These are phyloP conservation scores for Ilyonectria sp. DNA, from an alignment of 2,329 filamentous ascomycete genomes.

Conservation along the genomic window DNA sequence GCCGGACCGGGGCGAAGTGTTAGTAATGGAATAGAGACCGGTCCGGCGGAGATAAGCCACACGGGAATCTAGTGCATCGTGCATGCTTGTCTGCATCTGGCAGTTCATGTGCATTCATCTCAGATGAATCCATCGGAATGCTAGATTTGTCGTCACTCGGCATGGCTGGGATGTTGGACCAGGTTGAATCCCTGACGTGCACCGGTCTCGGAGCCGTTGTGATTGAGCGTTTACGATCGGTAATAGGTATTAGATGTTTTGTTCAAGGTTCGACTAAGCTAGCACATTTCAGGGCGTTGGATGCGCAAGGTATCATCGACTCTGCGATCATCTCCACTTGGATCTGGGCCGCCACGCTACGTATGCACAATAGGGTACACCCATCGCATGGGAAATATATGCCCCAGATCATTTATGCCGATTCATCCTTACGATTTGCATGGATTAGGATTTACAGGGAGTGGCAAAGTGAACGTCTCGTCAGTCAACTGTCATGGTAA, in stretches of 20 bases:
- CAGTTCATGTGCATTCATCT: slow-evolving; percentile 27
- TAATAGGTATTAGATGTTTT: not conserved
- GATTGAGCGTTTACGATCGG: not conserved
- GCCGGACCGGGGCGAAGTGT: slow-evolving; percentile 21
- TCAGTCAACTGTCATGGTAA: not conserved
- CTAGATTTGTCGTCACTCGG: slow-evolving; percentile 6
- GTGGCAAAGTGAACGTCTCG: not conserved
- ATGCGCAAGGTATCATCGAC: not conserved
- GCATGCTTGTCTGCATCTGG: slow-evolving; percentile 31
- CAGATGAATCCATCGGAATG: slow-evolving; percentile 12
- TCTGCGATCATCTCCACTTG: not conserved
- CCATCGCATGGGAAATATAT: not conserved
- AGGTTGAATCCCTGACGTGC: not conserved
- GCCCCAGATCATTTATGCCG: not conserved
- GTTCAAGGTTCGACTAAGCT: not conserved
- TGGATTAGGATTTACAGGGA: not conserved
- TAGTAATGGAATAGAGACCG: slow-evolving; percentile 14
- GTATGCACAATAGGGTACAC: not conserved
- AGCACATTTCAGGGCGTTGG: not conserved
- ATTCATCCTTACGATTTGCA: not conserved
- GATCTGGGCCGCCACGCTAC: not conserved
- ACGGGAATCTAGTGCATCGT: slow-evolving; percentile 15
- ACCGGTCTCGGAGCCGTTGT: not conserved
- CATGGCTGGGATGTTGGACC: slow-evolving; percentile 3
- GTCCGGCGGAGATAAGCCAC: slow-evolving; percentile 26